A percentile compares a stretch with the other conserved stretches of the same genome.
Conservation (phyloP, 164 flowering plant genomes). For the Piper longum region DNA sequence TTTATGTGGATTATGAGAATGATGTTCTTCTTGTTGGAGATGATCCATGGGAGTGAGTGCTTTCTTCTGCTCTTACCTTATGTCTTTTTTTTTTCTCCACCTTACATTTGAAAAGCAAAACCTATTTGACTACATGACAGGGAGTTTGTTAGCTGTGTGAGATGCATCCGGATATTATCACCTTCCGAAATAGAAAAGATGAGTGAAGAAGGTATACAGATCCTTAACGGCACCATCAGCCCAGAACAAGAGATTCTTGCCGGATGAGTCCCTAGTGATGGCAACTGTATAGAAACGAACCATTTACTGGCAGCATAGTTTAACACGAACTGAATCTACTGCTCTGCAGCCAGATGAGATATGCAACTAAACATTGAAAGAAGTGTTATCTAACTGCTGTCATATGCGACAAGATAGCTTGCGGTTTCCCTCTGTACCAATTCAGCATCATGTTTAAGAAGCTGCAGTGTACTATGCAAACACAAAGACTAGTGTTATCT, state of each 20-base stretch:
- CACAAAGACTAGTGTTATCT: no score
- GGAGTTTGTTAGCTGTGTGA: slow-evolving; percentile 88
- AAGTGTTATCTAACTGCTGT: not conserved
- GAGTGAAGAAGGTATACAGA: slow-evolving; percentile 91
- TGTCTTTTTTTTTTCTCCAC: not conserved
- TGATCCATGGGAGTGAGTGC: slow-evolving; percentile 99
- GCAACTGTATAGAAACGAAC: not conserved
- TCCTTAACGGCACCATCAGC: slow-evolving; percentile 33
- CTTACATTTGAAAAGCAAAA: not conserved
- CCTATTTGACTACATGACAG: slow-evolving; percentile 24
- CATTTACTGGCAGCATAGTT: not conserved
- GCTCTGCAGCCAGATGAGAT: not conserved
- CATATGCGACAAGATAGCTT: not conserved
- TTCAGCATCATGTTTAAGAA: not conserved
- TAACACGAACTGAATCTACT: not conserved
- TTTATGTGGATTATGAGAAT: slow-evolving; percentile 87
- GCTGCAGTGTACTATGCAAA: not conserved
- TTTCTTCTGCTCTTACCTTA: not conserved
- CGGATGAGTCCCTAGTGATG: not conserved
- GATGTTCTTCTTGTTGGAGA: slow-evolving; percentile 98
- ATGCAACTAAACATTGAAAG: no score
- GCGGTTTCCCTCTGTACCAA: not conserved
- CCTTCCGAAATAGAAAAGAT: slow-evolving; percentile 96
- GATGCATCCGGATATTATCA: slow-evolving; percentile 86
- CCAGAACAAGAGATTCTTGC: slow-evolving; percentile 18